Evolutionary conservation across 345 rosid genomes (phyloP), one percentile per base, ranked within the genome.

Genomic region (Brassica cretica): DNA sequence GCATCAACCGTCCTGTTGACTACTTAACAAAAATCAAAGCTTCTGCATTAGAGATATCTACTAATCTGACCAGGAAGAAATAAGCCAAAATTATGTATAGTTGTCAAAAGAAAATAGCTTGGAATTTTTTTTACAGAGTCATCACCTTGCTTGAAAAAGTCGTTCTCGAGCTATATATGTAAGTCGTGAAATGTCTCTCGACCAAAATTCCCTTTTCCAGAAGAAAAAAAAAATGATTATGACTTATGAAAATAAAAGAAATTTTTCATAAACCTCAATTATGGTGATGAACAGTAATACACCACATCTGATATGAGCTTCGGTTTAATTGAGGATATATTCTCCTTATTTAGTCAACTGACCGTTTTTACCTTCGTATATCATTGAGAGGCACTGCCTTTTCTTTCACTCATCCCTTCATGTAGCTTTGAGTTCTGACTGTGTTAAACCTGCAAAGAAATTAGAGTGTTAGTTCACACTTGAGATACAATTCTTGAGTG

Each of bases 21-120:
- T 77, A 87, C 85, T 78, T 88, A 89, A 80, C 87, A 79, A 81
- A 90, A 85, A 70, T 85, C 93, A 78, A 75, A 88, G 93, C 89
- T 74, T 88, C 90, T 29, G 86, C 84, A 73, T 83, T 73, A 53
- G 91, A 88, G 53, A 90, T 19, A 89, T 71, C 86, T 80, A 80
- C 86, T 84, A 72, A 87, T 85, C 93, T 90, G 84, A 35, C 18
- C 64, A 32, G 58, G 63, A 70, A 58, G 59, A 41, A 73, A 71
- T 61, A 76, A 72, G 68, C 61, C 25, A 53, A 69, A 63, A 32
- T 68, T 5, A 68, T 25, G 69, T 51, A 66, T n/a, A 6, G 7
- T 60, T 74, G 61, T 1, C 53, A 51, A 14, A 16, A 66, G 39
- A n/a, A 4, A 32, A 58, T 21, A 78, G 5, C 25, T 29, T 7